Evolutionary conservation across 768 basidiomycete genomes (phyloP).

Genomic region (Mycena rebaudengoi): DNA sequence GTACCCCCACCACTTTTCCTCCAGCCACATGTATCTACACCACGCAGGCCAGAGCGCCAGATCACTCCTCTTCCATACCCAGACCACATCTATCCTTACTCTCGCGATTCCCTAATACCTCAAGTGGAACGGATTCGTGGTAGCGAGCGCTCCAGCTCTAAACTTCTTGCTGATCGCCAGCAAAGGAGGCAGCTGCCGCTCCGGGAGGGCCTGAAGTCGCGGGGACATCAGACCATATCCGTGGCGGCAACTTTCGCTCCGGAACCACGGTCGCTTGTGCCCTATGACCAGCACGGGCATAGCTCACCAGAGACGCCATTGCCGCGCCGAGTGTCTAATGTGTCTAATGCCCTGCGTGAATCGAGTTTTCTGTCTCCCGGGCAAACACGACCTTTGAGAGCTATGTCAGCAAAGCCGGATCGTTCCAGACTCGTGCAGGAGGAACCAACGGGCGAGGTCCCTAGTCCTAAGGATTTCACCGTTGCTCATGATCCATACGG

Average conservation of each 20-base stretch:
- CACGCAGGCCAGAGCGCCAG: too few species aligned
- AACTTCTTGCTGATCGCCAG: constrained; percentile 52
- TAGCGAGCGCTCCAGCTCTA: constrained; percentile 63
- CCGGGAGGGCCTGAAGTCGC: constrained; percentile 47
- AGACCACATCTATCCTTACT: constrained; percentile 48
- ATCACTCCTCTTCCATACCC: too few species aligned
- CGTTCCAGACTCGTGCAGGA: constrained; percentile 81
- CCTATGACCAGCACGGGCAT: constrained; percentile 46
- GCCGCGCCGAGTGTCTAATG: constrained; percentile 57
- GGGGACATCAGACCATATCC: constrained; percentile 33
- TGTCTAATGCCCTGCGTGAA: constrained; percentile 13
- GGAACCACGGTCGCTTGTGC: constrained; percentile 60
- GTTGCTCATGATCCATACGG: constrained; percentile 41
- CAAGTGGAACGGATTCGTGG: constrained; percentile 63
- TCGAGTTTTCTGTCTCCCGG: constrained; percentile 27
- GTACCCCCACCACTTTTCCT: too few species aligned
- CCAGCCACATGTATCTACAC: too few species aligned
- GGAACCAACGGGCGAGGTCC: constrained; percentile 73
- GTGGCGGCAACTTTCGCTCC: constrained; percentile 39
- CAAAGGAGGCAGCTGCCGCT: constrained; percentile 50
- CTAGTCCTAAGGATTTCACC: too few species aligned
- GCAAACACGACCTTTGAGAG: constrained; percentile 65
- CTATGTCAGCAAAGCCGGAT: constrained; percentile 59
- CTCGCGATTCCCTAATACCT: constrained; percentile 56
- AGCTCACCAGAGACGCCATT: constrained; percentile 42